These are phyloP conservation scores for Ormosia emarginata DNA, from an alignment of 306 rosid species.

Conservation along the genomic window DNA sequence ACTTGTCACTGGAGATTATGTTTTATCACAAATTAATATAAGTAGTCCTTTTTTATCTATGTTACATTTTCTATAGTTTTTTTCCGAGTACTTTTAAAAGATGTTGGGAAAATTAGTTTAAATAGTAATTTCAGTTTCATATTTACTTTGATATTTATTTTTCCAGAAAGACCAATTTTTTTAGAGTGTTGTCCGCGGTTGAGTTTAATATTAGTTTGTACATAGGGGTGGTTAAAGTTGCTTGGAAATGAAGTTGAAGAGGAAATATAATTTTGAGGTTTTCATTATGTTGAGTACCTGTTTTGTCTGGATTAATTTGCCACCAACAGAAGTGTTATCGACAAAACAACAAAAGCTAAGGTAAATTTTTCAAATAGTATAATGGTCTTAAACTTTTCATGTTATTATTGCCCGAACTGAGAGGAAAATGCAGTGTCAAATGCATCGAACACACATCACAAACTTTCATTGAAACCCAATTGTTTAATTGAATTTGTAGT, in stretches of 20 bases:
- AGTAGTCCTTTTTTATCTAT: background rate
- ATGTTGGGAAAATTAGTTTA: background rate
- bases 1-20: background rate
- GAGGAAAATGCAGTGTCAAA: background rate
- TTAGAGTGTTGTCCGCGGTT: background rate
- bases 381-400: background rate
- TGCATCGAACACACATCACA: background rate
- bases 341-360: constrained; percentile 7
- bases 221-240: background rate
- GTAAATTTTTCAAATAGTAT: background rate
- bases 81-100: background rate
- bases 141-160: background rate
- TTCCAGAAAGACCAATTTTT: background rate
- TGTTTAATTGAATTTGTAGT: constrained; percentile 15
- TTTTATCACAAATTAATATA: no score
- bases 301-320: background rate
- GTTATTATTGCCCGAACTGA: background rate
- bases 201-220: background rate
- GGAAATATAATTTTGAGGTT: background rate
- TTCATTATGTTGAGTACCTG: background rate
- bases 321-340: background rate
- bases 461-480: constrained; percentile 4
- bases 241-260: background rate
- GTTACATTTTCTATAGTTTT: background rate
- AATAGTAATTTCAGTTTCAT: background rate